A percentile compares a stretch with the other conserved stretches of the same genome.
phyloP scores from a whole-genome alignment of 306 rosid species.

The Sophora flavescens region DNA sequence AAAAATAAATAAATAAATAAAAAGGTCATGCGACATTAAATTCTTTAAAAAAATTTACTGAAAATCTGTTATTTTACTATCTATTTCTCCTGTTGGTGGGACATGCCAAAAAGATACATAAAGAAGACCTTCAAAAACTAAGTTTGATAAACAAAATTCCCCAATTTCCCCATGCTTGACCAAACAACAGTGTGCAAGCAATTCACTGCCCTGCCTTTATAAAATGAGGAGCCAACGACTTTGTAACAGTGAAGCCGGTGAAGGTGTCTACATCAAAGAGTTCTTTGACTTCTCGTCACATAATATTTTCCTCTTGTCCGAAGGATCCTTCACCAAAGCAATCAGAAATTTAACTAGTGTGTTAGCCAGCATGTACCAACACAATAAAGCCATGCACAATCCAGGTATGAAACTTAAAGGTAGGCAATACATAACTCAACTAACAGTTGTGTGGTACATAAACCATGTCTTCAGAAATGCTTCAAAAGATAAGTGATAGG shows the following conservation, averaged over 20 bases:
- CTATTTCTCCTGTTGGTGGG: constrained; percentile 48
- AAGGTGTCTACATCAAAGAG: constrained; percentile 71
- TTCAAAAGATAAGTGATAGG: neutral
- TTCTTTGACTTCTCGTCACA: constrained; percentile 84
- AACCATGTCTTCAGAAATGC: neutral
- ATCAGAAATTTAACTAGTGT: constrained; percentile 36
- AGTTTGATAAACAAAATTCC: constrained; percentile 47
- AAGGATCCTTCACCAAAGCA: constrained; percentile 71
- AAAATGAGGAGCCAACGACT: constrained; percentile 74
- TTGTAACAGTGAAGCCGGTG: constrained; percentile 72
- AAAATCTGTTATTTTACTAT: constrained; percentile 42
- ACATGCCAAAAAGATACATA: constrained; percentile 40
- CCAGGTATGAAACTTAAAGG: constrained; percentile 10
- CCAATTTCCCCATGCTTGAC: constrained; percentile 42
- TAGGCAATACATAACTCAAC: neutral
- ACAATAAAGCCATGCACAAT: constrained; percentile 29
- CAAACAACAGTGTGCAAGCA: constrained; percentile 40
- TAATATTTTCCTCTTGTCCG: constrained; percentile 75
- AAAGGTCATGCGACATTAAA: constrained; percentile 29
- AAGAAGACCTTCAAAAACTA: constrained; percentile 44
- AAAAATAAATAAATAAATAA: constrained; percentile 23
- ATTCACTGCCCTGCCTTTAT: constrained; percentile 62
- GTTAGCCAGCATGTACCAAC: constrained; percentile 18
- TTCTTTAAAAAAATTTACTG: constrained; percentile 34
- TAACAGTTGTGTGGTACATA: neutral